Base-by-base conservation (phyloP, 2,329 filamentous ascomycete genomes). In the Pestalotiopsis sp. region DNA sequence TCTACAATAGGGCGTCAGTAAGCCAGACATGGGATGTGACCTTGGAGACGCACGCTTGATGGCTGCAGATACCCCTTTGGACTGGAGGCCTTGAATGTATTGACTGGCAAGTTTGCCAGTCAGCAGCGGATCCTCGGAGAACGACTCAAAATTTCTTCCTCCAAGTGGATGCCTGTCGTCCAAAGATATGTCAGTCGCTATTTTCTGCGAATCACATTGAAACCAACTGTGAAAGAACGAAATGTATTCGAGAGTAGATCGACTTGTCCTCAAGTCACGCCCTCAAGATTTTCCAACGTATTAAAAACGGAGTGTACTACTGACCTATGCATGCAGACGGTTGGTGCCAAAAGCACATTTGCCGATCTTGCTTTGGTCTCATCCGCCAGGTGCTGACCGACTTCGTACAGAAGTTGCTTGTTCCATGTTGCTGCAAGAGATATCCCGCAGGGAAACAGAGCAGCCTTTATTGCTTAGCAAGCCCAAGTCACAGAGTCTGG, bases 111-210 rank as follows among this genome's bases (percentile, higher is more conserved):
- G 82, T 71, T 90, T 92, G 39, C 92, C 92, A 0, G 92, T 93
- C 4, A 97, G 84, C 11, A 91, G 86, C 0, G 93, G 93, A 73
- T 96, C 93, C 78, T 96, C 93, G 0, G 92, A 94, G 78, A 94
- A 96, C 0, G 93, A 94, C 80, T 97, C 93, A 73, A 96, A 97
- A 72, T 94, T 94, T 69, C 93, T 87, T 20, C 93, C 93, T n/a
- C 93, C 93, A 0, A 96, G 85, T 0, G 93, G 93, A 64, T 92
- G 92, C 17, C 93, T 52, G 20, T n/a, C 3, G 7, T 52, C 45
- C 45, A 52, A 36, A 36, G 31, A 52, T 52, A n/a, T 52, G 20
- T 52, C 6, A n/a, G 17, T 23, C 17, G 31, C 2, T 36, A 36
- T 9, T 36, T 36, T 36, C 31, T 36, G 31, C 31, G 2, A 36